Evolutionary conservation across 805 yeast genomes (phyloP), one percentile per base, ranked within the genome.

Genomic region (Cyberlindnera galapagoensis): DNA sequence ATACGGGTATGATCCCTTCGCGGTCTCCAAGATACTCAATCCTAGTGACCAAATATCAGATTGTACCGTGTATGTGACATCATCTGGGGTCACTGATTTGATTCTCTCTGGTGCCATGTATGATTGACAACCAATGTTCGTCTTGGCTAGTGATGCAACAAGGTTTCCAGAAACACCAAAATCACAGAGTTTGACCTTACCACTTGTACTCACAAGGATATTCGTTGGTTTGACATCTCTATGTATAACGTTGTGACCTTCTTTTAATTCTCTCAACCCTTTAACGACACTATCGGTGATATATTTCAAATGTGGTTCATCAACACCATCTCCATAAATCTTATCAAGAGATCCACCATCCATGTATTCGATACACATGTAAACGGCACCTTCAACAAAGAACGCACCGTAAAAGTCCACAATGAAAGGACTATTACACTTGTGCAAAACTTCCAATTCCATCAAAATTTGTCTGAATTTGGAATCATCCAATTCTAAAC

Each of bases 21-120:
- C 92, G 44, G 86, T 77, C 60, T 92, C 98, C 30, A 92, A 57
- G 14, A 90, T 71, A 13, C 88, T 74, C 36, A 90, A 65, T 0
- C 97, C 98, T 26, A 90, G 60, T 0, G 96, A 86, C 98, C 98
- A 90, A 39, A 90, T 76, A 59, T 90, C 98, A 8, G 94, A 80
- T 52, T 90, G 97, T 4, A 87, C 95, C 2, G 96, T 77, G 58
- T 90, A 90, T 0, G 92, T 75, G 7, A 74, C 67, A 44, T 76
- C 88, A 51, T 81, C 87, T 2, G 87, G 90, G 42, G 64, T 76
- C 39, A 70, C 49, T 1, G 83, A 74, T 51, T 79, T 77, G 46
- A 92, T 92, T 51, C 98, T 72, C 55, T 90, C 98, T 1, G 98
- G 98, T 1, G 97, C 97, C 97, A 92, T 92, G 58, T 90, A 90